Evolutionary conservation across 108 stramenopile genomes (phyloP), one percentile per base, ranked within the genome.

Genomic region (Cyclostephanos tholiformis): DNA sequence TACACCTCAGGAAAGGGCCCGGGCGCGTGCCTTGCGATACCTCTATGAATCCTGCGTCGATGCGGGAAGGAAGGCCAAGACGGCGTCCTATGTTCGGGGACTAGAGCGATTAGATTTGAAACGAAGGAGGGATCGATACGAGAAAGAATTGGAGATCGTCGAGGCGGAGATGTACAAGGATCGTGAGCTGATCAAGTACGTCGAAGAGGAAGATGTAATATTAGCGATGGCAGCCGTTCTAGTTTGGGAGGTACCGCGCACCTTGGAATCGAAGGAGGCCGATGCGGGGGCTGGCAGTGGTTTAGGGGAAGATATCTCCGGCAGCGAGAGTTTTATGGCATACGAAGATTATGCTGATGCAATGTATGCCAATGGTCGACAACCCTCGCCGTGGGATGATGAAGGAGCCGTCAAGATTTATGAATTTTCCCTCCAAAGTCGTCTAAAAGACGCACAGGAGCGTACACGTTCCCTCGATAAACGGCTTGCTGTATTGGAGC

Each of bases 141-240:
- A 73, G 32, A 69, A 73, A 19, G 79, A 80, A 43, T 61, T 80
- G 56, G 79, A 68, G 14, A 63, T 80, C 23, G 65, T 82, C 19
- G 80, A 82, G 52, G 57, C 66, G 2, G 79, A 80, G 36, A 80
- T 80, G 79, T 74, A 80, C 52, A 80, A 74, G 65, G 79, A 80
- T 70, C 67, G 67, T 51, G 61, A 69, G 10, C 46, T 51, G 25
- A 39, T 29, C 14, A 52, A 52, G 46, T 48, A 44, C 30, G 52
- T 30, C 59, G 71, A 50, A 61, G 67, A 55, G 25, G 27, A 27
- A 35, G 80, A 82, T 61, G 41, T 30, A 19, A 70, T 82, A 25
- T 61, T 38, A 5, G 22, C 32, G 29, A 67, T 71, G 69, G 80
- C 80, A 1, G 43, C 49, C 4, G 65, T 49, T 35, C 71, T 82